Conservation (phyloP, 139 green algal genomes). For the Zygnema circumcarinatum region DNA sequence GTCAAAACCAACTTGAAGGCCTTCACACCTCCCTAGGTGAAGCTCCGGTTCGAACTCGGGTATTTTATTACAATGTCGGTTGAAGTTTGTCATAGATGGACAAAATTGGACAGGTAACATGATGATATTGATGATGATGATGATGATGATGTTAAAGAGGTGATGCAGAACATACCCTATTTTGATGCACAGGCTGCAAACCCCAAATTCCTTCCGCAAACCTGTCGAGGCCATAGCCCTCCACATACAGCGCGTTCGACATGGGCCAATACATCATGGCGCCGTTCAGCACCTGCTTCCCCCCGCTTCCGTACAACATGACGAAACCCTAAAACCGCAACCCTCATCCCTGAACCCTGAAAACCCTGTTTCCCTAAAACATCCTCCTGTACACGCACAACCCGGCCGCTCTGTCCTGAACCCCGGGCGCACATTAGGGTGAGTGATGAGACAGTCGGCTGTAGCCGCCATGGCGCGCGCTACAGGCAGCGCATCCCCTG, state of each 20-base stretch:
- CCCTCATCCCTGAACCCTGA: no score
- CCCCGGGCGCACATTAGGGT: conserved; percentile 51
- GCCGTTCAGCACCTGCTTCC: conserved; percentile 59
- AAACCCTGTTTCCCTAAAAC: no score
- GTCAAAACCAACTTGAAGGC: background rate
- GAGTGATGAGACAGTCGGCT: conserved; percentile 57
- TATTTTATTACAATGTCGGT: background rate
- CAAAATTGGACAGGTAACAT: no score
- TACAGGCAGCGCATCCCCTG: conserved; percentile 59
- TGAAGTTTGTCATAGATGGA: background rate
- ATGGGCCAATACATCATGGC: conserved; percentile 65
- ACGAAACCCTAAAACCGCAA: conserved; percentile 1
- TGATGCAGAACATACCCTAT: no score
- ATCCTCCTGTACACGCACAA: background rate
- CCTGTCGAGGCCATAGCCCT: conserved; percentile 58
- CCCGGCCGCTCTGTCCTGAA: background rate
- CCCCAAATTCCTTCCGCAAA: conserved; percentile 57
- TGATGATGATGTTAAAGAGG: no score
- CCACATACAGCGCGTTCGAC: conserved; percentile 60
- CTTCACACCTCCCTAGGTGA: background rate
- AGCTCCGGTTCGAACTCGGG: background rate
- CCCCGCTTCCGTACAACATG: no score
- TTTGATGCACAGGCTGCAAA: conserved; percentile 61
- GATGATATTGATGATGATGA: no score
- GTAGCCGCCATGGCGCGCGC: conserved; percentile 43